Conservation (phyloP, 2,329 filamentous ascomycete genomes). For the Bretziella fagacearum region DNA sequence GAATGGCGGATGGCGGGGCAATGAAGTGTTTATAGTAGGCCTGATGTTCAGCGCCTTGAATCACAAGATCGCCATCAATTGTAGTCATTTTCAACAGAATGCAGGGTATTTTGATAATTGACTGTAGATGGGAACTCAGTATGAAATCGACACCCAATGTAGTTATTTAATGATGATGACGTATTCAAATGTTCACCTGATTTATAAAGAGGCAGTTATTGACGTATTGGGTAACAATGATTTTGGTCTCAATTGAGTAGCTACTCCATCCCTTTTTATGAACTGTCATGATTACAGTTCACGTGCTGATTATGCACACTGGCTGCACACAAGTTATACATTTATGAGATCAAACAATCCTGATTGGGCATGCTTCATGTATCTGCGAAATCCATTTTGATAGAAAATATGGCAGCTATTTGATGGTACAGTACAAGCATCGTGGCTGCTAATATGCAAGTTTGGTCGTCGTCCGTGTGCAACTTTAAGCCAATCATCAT, state of each 20-base stretch:
- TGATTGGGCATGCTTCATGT: no score
- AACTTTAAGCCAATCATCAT: neutral
- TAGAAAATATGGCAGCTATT: no score
- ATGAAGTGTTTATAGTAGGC: slow-evolving; percentile 7
- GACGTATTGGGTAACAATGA: neutral
- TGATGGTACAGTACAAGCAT: no score
- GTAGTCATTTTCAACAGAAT: neutral
- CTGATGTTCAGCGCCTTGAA: slow-evolving; percentile 9
- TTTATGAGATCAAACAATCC: no score
- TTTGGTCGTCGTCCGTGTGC: no score
- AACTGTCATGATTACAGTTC: neutral
- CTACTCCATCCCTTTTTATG: neutral
- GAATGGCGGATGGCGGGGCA: neutral
- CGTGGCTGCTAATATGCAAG: no score
- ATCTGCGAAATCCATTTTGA: no score
- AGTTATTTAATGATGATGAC: no score
- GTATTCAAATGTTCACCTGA: no score
- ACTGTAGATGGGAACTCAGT: no score
- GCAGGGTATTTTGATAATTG: neutral
- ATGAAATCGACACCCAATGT: no score
- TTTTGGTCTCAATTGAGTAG: neutral
- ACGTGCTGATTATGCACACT: neutral
- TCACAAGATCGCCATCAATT: slow-evolving; percentile 9
- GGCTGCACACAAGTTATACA: no score
- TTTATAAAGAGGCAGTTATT: neutral